Evolutionary conservation across 1,139 yeast species (phyloP).

Genomic region (Blastobotrys serpentis): DNA sequence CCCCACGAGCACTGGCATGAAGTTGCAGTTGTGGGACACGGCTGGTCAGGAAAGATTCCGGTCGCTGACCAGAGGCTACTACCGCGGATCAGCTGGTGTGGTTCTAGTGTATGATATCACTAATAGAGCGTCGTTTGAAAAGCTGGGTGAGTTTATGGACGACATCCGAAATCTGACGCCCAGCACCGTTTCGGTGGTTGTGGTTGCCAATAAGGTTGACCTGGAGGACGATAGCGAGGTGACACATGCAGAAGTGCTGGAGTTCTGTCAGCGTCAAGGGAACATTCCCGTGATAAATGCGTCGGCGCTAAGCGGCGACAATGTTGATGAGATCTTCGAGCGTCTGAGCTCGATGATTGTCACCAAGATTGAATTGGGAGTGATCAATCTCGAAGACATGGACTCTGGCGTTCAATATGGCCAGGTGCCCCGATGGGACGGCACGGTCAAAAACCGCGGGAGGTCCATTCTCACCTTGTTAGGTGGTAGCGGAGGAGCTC

Average conservation of each 20-base stretch:
- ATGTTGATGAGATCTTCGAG: slow-evolving; percentile 60
- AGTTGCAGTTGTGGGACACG: slow-evolving; percentile 64
- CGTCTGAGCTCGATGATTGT: slow-evolving; percentile 42
- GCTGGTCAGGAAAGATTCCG: slow-evolving; percentile 80
- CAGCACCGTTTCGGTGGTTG: slow-evolving; percentile 43
- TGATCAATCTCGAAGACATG: slow-evolving; percentile 45
- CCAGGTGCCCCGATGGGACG: slow-evolving; percentile 43
- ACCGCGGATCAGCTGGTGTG: slow-evolving; percentile 80
- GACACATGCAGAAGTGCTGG: slow-evolving; percentile 38
- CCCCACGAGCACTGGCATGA: slow-evolving; percentile 35
- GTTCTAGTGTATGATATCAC: slow-evolving; percentile 73
- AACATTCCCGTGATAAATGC: slow-evolving; percentile 40
- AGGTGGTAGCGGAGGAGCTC: slow-evolving; percentile 15
- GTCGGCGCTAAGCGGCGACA: slow-evolving; percentile 59
- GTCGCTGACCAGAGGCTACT: slow-evolving; percentile 71
- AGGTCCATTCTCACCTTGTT: slow-evolving; percentile 18
- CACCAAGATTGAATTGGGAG: slow-evolving; percentile 47
- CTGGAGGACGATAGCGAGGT: slow-evolving; percentile 33
- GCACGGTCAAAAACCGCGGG: slow-evolving; percentile 23
- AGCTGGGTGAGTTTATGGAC: slow-evolving; percentile 46
- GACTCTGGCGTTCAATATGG: slow-evolving; percentile 50
- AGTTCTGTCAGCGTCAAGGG: slow-evolving; percentile 35
- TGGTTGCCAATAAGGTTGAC: slow-evolving; percentile 53
- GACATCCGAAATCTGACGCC: slow-evolving; percentile 50
- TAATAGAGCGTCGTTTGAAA: slow-evolving; percentile 51